These are phyloP conservation scores for Scleromitrula shiraiana DNA, from an alignment of 2,329 filamentous ascomycete genomes.

Conservation along the genomic window DNA sequence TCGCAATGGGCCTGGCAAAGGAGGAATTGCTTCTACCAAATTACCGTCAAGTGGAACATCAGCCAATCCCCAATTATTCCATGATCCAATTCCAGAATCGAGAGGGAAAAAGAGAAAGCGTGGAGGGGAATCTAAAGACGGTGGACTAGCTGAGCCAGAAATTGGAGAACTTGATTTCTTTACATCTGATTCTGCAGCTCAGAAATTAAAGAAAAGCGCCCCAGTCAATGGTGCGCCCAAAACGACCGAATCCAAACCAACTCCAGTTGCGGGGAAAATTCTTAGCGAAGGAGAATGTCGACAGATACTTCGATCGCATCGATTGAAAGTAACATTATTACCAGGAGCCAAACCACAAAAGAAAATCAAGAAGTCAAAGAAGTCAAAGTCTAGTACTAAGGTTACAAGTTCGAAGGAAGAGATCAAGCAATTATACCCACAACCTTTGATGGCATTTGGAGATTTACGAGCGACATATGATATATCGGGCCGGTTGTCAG, in stretches of 20 bases:
- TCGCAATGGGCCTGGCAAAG: constrained; percentile 29
- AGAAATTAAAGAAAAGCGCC: constrained; percentile 18
- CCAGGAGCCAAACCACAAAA: constrained; percentile 38
- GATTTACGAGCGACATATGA: constrained; percentile 64
- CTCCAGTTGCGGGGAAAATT: constrained; percentile 15
- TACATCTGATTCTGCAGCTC: constrained; percentile 35
- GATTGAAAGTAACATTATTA: constrained; percentile 77
- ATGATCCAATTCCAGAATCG: constrained; percentile 41
- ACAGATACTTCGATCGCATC: constrained; percentile 67
- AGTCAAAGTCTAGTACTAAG: constrained; percentile 46
- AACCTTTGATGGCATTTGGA: constrained; percentile 69
- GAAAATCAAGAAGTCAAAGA: constrained; percentile 40
- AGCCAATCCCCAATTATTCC: constrained; percentile 62
- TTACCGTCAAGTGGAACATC: constrained; percentile 58
- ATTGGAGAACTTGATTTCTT: constrained; percentile 47
- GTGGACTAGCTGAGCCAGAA: constrained; percentile 30
- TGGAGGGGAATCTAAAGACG: constrained; percentile 29
- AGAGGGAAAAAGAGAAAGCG: constrained; percentile 50
- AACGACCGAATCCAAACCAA: not conserved
- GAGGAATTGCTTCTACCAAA: constrained; percentile 31
- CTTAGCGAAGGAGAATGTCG: constrained; percentile 66
- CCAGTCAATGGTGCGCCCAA: constrained; percentile 13
- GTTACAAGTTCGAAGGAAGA: constrained; percentile 40
- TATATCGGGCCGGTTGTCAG: constrained; percentile 64
- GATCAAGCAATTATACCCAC: constrained; percentile 60